Percentiles rank a stretch among this genome's conserved stretches.
phyloP scores from a whole-genome alignment of 805 yeast species.

The Nematodospora valgi region DNA sequence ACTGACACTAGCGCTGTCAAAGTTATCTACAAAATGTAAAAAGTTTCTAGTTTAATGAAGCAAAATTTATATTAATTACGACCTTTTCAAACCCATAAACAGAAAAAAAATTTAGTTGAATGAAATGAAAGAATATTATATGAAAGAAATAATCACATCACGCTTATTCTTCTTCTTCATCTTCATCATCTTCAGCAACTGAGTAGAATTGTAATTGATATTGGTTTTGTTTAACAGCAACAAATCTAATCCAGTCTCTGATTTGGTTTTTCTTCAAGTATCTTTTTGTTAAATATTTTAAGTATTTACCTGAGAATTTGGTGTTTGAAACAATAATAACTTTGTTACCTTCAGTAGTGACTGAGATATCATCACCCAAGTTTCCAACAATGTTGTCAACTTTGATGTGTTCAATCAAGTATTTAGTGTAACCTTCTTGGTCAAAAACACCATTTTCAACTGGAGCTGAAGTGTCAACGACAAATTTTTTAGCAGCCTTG shows the following conservation, averaged over 20 bases:
- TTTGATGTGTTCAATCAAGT: conserved; percentile 98
- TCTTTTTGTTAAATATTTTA: conserved; percentile 99
- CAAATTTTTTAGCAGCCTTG: conserved; percentile 80
- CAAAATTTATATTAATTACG: too few relatives aligned
- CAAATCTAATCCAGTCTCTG: conserved; percentile 99
- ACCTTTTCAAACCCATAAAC: conserved; percentile 9
- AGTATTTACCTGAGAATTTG: conserved; percentile 99
- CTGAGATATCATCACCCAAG: conserved; percentile 93
- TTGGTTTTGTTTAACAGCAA: conserved; percentile 90
- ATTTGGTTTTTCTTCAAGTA: conserved; percentile 99
- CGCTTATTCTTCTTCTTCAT: conserved; percentile 78
- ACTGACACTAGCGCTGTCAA: too few relatives aligned
- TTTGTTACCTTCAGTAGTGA: conserved; percentile 81
- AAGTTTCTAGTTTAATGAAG: too few relatives aligned
- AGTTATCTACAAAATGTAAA: too few relatives aligned
- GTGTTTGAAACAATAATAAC: conserved; percentile 86
- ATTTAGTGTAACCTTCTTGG: conserved; percentile 96
- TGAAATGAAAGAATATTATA: neutral
- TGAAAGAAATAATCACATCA: conserved; percentile 1
- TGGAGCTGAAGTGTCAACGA: conserved; percentile 96
- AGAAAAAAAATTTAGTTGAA: conserved; percentile 5
- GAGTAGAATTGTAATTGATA: conserved; percentile 99
- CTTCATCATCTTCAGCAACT: conserved; percentile 92
- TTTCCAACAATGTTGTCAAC: conserved; percentile 95
- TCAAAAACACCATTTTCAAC: conserved; percentile 96